Percentiles rank a stretch among this genome's conserved stretches.
Evolutionary conservation across 768 basidiomycete species (phyloP).

Genomic region (Lactarius evosmus): DNA sequence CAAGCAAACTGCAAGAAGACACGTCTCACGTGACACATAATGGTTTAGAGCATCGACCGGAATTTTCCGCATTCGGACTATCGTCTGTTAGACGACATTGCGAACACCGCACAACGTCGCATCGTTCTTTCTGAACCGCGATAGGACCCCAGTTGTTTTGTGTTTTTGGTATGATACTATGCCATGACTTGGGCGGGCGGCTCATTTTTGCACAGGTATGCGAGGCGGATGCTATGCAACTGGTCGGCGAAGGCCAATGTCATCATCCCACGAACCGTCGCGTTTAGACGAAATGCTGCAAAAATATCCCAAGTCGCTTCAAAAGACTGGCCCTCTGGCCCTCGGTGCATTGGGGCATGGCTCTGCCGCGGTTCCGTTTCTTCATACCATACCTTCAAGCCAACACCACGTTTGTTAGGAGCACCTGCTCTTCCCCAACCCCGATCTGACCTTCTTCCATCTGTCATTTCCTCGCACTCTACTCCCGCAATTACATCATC

Average conservation of each 20-base stretch:
- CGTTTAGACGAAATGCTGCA: constrained; percentile 15
- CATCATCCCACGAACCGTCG: constrained; percentile 29
- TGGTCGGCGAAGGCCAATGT: constrained; percentile 52
- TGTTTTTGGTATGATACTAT: constrained; percentile 31
- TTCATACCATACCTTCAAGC: neutral
- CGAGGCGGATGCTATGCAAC: constrained; percentile 70
- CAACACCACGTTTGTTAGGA: neutral
- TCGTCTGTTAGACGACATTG: neutral
- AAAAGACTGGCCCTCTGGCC: neutral
- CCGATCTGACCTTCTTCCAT: neutral
- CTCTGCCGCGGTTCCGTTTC: neutral
- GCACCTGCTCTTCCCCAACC: neutral
- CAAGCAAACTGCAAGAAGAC: neutral
- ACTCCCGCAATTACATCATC: constrained; percentile 18
- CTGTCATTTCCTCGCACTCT: constrained; percentile 8
- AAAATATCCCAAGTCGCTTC: neutral
- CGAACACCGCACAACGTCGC: neutral
- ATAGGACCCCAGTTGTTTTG: neutral
- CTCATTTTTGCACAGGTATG: constrained; percentile 44
- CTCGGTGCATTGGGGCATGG: neutral
- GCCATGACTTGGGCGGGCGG: constrained; percentile 1
- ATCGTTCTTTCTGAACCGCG: constrained; percentile 1
- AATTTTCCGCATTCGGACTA: constrained; percentile 7
- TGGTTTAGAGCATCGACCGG: neutral
- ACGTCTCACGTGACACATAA: constrained; percentile 10